These are phyloP conservation scores for Paracamarosporium sp. DNA, from an alignment of 2,329 filamentous ascomycete species.

Conservation along the genomic window DNA sequence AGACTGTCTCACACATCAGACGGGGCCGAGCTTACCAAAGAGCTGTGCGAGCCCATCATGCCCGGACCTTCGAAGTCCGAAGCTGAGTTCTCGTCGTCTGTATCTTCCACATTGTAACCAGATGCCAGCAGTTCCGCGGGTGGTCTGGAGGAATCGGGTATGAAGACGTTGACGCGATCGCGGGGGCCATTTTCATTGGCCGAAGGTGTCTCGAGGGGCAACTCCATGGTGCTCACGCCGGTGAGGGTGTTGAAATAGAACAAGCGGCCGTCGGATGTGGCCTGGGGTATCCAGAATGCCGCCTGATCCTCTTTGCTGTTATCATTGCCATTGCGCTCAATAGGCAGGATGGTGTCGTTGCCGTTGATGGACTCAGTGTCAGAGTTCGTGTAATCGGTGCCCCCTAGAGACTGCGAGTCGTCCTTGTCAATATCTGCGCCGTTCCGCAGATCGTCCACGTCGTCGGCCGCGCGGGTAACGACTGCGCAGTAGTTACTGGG, in stretches of 20 bases:
- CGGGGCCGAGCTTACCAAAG: constrained; percentile 64
- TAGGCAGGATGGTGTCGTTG: constrained; percentile 59
- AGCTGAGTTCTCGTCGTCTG: constrained; percentile 87
- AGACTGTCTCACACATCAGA: constrained; percentile 1
- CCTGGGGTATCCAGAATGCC: constrained; percentile 98
- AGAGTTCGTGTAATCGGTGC: constrained; percentile 46
- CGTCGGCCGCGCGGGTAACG: constrained; percentile 77
- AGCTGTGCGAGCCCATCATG: constrained; percentile 72
- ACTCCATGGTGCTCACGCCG: constrained; percentile 90
- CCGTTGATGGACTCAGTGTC: constrained; percentile 55
- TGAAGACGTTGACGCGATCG: constrained; percentile 85
- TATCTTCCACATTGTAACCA: constrained; percentile 82
- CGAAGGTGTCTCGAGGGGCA: constrained; percentile 90
- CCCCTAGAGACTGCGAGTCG: constrained; percentile 53
- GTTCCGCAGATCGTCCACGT: constrained; percentile 67
- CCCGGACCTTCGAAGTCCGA: constrained; percentile 80
- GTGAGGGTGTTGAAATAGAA: constrained; percentile 99
- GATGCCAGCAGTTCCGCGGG: constrained; percentile 91
- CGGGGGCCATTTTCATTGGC: constrained; percentile 82
- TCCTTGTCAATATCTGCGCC: constrained; percentile 61
- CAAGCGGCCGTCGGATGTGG: constrained; percentile 87
- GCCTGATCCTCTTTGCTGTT: constrained; percentile 78
- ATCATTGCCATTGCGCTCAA: constrained; percentile 71
- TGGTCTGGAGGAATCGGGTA: constrained; percentile 88
- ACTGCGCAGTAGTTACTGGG: constrained; percentile 98